Evolutionary conservation across 2,329 filamentous ascomycete species (phyloP).

Genomic region (Stachybotrys chlorohalonatus): DNA sequence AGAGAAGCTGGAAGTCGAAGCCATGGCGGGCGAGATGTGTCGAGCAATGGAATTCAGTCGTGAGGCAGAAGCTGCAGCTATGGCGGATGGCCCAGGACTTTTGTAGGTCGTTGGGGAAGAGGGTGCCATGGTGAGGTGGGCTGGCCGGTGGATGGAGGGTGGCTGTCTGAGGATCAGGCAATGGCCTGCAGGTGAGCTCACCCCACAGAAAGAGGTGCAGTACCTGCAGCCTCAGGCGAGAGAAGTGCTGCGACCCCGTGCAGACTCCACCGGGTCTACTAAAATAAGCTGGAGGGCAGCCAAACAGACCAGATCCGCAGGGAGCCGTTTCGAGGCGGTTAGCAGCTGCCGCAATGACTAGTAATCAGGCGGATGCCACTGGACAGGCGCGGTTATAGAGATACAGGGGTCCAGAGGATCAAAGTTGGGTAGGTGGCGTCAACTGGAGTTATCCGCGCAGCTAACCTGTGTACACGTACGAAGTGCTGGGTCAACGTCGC

Average conservation of each 20-base stretch:
- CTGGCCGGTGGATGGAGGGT: not conserved
- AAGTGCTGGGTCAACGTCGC: not conserved
- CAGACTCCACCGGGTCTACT: too few relatives aligned
- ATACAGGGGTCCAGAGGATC: not conserved
- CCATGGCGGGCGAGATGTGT: slow-evolving; percentile 58
- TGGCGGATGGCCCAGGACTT: not conserved
- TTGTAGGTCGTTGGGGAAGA: not conserved
- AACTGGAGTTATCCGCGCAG: not conserved
- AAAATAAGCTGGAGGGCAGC: too few relatives aligned
- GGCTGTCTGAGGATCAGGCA: not conserved
- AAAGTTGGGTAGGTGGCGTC: not conserved
- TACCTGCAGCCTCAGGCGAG: not conserved
- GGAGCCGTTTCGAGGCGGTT: not conserved
- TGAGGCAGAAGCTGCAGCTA: slow-evolving; percentile 35
- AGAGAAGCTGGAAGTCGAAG: slow-evolving; percentile 56
- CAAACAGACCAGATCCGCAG: not conserved
- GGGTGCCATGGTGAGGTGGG: not conserved
- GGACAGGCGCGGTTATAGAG: not conserved
- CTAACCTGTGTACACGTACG: too few relatives aligned
- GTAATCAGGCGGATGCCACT: not conserved
- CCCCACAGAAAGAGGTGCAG: not conserved
- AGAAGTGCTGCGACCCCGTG: too few relatives aligned
- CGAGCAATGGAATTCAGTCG: slow-evolving; percentile 53
- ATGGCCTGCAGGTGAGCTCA: not conserved
- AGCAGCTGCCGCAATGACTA: not conserved